phyloP scores from a whole-genome alignment of 2,329 filamentous ascomycete species.

The Nannizziopsis arthrosporioides region DNA sequence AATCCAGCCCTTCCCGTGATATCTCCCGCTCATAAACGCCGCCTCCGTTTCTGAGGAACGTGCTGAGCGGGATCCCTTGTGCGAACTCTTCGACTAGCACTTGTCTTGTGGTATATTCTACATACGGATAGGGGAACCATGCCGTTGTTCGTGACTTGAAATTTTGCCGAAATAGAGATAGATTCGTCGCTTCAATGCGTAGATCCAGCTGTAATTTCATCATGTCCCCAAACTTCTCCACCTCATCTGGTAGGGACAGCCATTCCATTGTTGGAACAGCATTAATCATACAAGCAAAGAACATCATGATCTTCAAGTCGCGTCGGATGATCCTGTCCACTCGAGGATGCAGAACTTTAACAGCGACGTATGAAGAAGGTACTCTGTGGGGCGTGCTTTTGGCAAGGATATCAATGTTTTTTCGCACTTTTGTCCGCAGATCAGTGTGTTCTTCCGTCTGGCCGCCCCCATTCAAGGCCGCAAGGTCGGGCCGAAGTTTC shows the following conservation, averaged over 20 bases:
- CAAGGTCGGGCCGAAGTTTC: conserved; percentile 69
- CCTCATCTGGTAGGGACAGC: conserved; percentile 91
- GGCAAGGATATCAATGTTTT: conserved; percentile 71
- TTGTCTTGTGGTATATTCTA: conserved; percentile 80
- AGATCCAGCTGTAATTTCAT: conserved; percentile 96
- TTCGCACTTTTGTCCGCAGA: conserved; percentile 58
- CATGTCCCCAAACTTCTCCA: conserved; percentile 91
- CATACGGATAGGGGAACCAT: conserved; percentile 94
- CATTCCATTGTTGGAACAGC: conserved; percentile 88
- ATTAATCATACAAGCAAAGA: conserved; percentile 78
- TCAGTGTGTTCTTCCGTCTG: conserved; percentile 43
- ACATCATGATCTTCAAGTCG: conserved; percentile 84
- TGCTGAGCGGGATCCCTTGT: conserved; percentile 79
- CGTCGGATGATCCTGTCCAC: conserved; percentile 84
- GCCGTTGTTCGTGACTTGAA: conserved; percentile 82
- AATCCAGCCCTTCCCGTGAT: conserved; percentile 85
- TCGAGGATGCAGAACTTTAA: conserved; percentile 88
- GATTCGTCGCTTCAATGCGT: conserved; percentile 84
- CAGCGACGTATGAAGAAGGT: conserved; percentile 81
- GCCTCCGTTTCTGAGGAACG: conserved; percentile 82
- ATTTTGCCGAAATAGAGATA: conserved; percentile 74
- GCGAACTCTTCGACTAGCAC: conserved; percentile 94
- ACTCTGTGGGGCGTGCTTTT: conserved; percentile 78
- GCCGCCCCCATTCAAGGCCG: conserved; percentile 49
- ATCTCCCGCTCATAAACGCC: conserved; percentile 91